Evolutionary conservation across 768 basidiomycete genomes (phyloP), one percentile per base, ranked within the genome.

Genomic region (Boletus tomentosulus): DNA sequence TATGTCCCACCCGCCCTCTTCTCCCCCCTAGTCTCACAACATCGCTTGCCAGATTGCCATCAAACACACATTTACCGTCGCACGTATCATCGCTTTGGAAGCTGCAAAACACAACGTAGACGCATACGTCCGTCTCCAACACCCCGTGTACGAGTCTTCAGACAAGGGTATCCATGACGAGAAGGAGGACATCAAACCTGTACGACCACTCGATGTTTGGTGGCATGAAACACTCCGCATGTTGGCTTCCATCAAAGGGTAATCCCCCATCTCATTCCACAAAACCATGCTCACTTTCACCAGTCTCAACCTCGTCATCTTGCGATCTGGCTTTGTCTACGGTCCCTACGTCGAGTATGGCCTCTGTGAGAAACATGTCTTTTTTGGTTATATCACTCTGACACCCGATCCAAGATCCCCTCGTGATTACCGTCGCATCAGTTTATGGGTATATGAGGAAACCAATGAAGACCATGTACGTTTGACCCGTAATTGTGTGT

Each of bases 171-270:
- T 74, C 16, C 79, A 84, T 56, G 75, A 82, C 50, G 92, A 92
- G 74, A 86, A 84, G 65, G 85, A 88, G 44, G 84, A 86, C 53
- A 71, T 84, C 46, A 87, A 87, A 63, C 90, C 92, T 11, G 70
- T 74, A 19, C 85, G 84, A 43, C 78, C 82, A 6, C 70, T 84
- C 55, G 91, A 92, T 16, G 82, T 75, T 16, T 94, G 92, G 92
- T 93, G 90, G 89, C 92, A 94, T 60, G 92, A 93, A 73, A 83
- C 87, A 1, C 73, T 89, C 25, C 80, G 91, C 33, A 81, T 81
- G 66, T 67, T 93, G 56, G 88, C 85, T 22, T 82, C 84, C 6
- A 89, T 92, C 52, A 75, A 83, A 57, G 80, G 82, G 90, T 91
- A 62, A 51, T 27, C 71, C n/a, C 51, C 22, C 13, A 12, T 44